These are phyloP conservation scores for Penicillium digitatum DNA, from an alignment of 2,329 filamentous ascomycete genomes.

Conservation along the genomic window DNA sequence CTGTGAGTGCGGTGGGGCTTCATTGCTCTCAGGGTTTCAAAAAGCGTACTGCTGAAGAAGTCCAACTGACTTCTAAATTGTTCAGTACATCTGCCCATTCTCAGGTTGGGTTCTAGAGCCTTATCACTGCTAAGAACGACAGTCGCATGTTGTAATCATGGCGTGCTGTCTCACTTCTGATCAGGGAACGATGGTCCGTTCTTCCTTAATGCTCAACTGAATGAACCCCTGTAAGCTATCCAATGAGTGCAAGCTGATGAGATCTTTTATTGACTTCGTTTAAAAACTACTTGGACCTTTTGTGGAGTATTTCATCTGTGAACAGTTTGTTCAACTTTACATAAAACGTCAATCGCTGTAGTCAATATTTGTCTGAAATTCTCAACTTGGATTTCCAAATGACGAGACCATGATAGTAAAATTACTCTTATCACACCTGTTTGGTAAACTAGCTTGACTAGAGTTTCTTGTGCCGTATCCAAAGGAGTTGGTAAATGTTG, in stretches of 20 bases:
- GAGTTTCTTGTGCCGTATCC: background rate
- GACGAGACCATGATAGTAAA: conserved; percentile 2
- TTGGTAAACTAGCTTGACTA: background rate
- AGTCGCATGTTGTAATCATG: conserved; percentile 4
- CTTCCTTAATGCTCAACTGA: background rate
- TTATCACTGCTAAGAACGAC: background rate
- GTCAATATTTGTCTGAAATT: background rate
- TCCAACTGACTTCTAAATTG: background rate
- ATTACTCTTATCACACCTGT: background rate
- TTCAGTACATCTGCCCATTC: background rate
- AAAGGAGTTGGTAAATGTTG: background rate
- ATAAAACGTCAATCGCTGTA: background rate
- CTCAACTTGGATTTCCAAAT: background rate
- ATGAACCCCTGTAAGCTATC: background rate
- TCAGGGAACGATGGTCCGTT: background rate
- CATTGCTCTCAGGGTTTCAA: background rate
- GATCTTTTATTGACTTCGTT: no score
- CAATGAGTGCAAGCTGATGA: no score
- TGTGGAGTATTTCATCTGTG: background rate
- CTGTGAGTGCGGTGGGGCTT: background rate
- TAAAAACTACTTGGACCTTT: background rate
- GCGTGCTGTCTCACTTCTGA: background rate
- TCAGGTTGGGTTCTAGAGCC: background rate
- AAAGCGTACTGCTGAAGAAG: background rate
- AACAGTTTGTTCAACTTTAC: background rate